Conservation (phyloP, 495 filamentous ascomycete species). For the Astrothelium macrocarpum region DNA sequence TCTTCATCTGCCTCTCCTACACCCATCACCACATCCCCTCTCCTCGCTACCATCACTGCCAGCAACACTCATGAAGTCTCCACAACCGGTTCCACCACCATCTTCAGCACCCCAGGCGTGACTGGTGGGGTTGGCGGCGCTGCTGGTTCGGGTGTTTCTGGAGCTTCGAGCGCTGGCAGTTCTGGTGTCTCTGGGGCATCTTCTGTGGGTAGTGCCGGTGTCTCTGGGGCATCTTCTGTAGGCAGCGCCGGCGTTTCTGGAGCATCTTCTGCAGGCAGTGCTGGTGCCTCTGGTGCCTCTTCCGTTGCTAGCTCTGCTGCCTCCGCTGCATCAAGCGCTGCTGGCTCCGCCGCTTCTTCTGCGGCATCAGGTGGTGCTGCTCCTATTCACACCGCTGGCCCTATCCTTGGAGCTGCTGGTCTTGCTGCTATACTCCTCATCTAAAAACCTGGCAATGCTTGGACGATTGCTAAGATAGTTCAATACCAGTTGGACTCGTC, state of each 20-base stretch:
- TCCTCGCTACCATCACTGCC: constrained; percentile 23
- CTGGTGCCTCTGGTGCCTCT: constrained; percentile 2
- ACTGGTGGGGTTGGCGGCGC: constrained; percentile 19
- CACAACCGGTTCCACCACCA: constrained; percentile 28
- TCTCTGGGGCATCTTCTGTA: constrained; percentile 9
- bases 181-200: constrained; percentile 12
- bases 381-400: constrained; percentile 21
- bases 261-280: constrained; percentile 3
- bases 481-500: background rate
- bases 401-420: constrained; percentile 24
- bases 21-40: constrained; percentile 24
- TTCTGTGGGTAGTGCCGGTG: background rate
- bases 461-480: background rate
- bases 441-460: constrained; percentile 11
- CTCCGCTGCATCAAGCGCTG: constrained; percentile 7
- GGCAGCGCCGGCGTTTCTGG: constrained; percentile 13
- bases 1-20: constrained; percentile 5
- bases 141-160: constrained; percentile 19
- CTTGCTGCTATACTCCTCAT: constrained; percentile 25
- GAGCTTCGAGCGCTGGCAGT: constrained; percentile 23
- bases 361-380: constrained; percentile 11
- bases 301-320: background rate
- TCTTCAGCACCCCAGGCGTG: constrained; percentile 24
- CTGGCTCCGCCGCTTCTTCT: background rate
- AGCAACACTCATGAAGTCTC: constrained; percentile 17